Base-by-base conservation (phyloP, 2,329 filamentous ascomycete genomes). In the Cercospora brassicicola region DNA sequence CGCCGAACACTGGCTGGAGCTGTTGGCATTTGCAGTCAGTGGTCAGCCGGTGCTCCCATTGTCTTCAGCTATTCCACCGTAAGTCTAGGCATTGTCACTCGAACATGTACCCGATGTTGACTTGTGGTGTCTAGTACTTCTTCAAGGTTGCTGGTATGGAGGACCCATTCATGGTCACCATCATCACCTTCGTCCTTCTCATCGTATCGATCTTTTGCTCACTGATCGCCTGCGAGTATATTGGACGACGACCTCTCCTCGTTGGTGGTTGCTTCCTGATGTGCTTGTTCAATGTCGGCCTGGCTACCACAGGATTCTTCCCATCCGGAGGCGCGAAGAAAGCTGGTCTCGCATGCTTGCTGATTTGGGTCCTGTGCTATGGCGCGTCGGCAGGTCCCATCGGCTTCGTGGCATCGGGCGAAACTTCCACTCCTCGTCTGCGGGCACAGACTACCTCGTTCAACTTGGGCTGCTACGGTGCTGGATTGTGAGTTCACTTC, bases 161-260 rank as follows among this genome's bases (percentile, higher is more conserved):
- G 31, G 67, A 71, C 42, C 69, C 69, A 1, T 71, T 71, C 59
- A 18, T 69, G 45, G 69, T 71, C 36, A 71, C 67, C 0, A 71
- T 81, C 60, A 74, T 78, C 28, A 80, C 77, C n/a, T 65, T 77
- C 33, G 74, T 81, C 8, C 74, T 82, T 20, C 72, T 81, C 31
- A 69, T 82, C 55, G 78, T 80, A 9, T 81, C 69, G 13, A 71
- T 71, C 39, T 71, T 62, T 20, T 64, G 60, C 36, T 71, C 69
- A 11, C 31, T 71, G 48, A 28, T 68, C 36, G 69, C 67, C 9
- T 71, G 69, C 62, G 69, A 69, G 33, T 62, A 69, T 18, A 64
- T 71, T 10, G 67, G 69, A 20, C 69, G 69, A 9, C 57, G 67
- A 20, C 69, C 69, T 39, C 64, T 71, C 11, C 69, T 71, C 15